Evolutionary conservation across 768 basidiomycete species (phyloP), one percentile per base, ranked within the genome.

Genomic region (Kwoniella bestiolae): DNA sequence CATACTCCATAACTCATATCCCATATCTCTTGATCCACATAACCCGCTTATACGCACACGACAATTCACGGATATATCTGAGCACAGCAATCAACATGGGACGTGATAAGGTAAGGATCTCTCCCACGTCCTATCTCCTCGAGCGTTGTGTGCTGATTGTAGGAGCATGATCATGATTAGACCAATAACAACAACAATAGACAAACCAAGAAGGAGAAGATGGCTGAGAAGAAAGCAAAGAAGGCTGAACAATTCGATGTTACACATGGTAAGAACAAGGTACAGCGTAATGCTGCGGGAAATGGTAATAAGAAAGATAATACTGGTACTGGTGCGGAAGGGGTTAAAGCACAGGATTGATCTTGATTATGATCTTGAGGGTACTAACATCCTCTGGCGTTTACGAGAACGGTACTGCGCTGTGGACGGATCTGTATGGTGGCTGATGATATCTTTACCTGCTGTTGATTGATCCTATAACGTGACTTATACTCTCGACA

Each of bases 201-300:
- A 26, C 50, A 35, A 49, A 51, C 45, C 26, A 70, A 70, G 58
- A 67, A 70, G 31, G 65, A 63, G 18, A 70, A 70, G 47, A 64
- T 62, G 65, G 60, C 53, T 11, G 61, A 63, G 34, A 70, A 70
- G 65, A 62, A 65, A 53, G 47, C 57, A 21, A 53, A 63, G 49
- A 66, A 70, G 31, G 52, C 49, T 3, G 61, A 38, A 31, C 67
- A 66, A 12, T 65, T 60, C 26, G 49, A 52, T 31, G 29, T 31
- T n/a, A 47, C 38, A 5, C 60, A 63, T 29, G 64, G 57, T 41
- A 65, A 61, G 34, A 50, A 34, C 26, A 60, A 60, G 29, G 31
- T 29, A 23, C 58, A 35, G 26, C 46, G 47, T 34, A 50, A 32
- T 18, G 50, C 14, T 50, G 38, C 56, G 46, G 46, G n/a, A 45